Conservation (phyloP, 352 stramenopile genomes). For the Phytopythium chamaehyphon region DNA sequence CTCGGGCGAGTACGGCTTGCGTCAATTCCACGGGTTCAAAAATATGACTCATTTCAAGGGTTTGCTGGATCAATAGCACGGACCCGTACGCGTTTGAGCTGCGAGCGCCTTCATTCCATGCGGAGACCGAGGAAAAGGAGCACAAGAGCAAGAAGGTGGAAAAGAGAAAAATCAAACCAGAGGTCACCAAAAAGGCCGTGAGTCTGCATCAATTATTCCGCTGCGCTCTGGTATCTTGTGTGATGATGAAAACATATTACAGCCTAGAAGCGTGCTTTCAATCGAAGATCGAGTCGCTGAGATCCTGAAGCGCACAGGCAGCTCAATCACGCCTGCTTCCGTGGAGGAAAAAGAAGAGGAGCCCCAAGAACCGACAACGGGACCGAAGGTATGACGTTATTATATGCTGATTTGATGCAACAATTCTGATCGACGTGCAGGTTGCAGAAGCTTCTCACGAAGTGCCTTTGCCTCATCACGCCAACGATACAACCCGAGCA, state of each 20-base stretch:
- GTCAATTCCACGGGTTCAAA: not conserved
- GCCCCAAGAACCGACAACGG: slow-evolving; percentile 1
- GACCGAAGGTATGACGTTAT: too few species aligned
- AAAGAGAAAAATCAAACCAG: slow-evolving; percentile 20
- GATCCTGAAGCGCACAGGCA: slow-evolving; percentile 78
- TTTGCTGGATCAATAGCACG: slow-evolving; percentile 15
- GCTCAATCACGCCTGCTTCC: slow-evolving; percentile 14
- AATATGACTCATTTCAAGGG: not conserved
- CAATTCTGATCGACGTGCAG: too few species aligned
- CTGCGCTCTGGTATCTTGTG: not conserved
- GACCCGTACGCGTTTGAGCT: slow-evolving; percentile 81
- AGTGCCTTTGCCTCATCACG: too few species aligned
- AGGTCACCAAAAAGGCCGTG: slow-evolving; percentile 10
- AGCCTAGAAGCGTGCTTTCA: slow-evolving; percentile 29
- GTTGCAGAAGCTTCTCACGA: too few species aligned
- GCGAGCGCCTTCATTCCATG: slow-evolving; percentile 22
- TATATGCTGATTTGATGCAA: too few species aligned
- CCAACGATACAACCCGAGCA: not conserved
- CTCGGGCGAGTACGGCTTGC: not conserved
- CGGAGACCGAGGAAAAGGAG: slow-evolving; percentile 17
- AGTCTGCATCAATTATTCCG: too few species aligned
- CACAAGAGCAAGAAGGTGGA: slow-evolving; percentile 27
- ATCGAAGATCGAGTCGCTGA: slow-evolving; percentile 73
- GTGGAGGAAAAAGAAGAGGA: slow-evolving; percentile 5
- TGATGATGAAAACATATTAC: not conserved